Base-by-base conservation (phyloP, 2,329 filamentous ascomycete species). In the Pyricularia pennisetigena region DNA sequence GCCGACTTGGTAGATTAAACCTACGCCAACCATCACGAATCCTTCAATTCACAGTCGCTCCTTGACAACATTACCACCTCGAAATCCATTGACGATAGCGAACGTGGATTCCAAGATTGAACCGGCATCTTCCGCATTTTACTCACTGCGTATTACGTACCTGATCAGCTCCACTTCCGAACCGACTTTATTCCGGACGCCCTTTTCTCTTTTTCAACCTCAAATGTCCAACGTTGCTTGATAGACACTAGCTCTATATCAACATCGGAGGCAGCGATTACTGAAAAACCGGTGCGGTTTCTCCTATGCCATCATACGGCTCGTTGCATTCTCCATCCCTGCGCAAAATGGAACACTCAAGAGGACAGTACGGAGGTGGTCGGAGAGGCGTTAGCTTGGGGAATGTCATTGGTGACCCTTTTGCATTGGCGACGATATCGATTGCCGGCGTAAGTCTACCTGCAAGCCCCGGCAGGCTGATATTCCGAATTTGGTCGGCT, bases 341-440 rank as follows among this genome's bases (percentile, higher is more conserved):
- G 76, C 83, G 82, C 80, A 93, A 93, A 88, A 93, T 93, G 90
- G 90, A 93, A 83, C 83, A 87, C 77, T 85, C 85, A 72, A 84
- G 86, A 76, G 81, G 75, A 71, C 79, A 80, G 72, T 86, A 88
- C 76, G 82, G 82, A 72, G 79, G 80, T 68, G 79, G 83, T 75
- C 82, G 85, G 76, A 82, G 78, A 76, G 81, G 82, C 74, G 89
- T 97, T 79, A 90, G 87, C 78, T 79, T 94, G 79, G 91, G 91
- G 77, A 96, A 97, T 80, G 93, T 99, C 74, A 85, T 97, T 70
- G 95, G 95, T 74, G 94, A 99, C 80, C 95, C 95, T 6, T 98
- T 99, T 79, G 94, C 94, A 70, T 86, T 99, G 70, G 93, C 94
- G 68, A 98, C 95, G 49, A 88, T 97, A 71, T 97, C 94, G 69